Base-by-base conservation (phyloP, 179 eudicot species). In the Silene vulgaris region DNA sequence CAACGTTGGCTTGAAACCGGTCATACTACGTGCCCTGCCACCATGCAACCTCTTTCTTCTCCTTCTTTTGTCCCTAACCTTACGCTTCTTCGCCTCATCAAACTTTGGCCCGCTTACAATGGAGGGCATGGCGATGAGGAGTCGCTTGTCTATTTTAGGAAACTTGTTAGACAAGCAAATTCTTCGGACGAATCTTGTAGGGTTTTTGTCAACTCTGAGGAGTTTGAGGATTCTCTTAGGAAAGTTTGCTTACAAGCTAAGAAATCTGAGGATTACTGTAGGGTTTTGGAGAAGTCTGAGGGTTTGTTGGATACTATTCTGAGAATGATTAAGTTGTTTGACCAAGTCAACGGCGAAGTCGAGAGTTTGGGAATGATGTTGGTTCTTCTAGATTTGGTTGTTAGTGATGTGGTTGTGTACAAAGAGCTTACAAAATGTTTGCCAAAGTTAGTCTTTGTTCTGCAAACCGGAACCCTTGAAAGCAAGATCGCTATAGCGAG, bases 1-100 rank as follows among this genome's bases (percentile, higher is more conserved):
- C 93, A 93, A 62, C 80, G 84, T 0, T 89, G 98, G 98, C 87
- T 93, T 3, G 97, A 93, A 67, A 69, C 80, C 62, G 97, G 98
- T 69, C 85, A 93, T 82, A 88, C 90, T 72, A 91, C 95, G 1
- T 93, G 98, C 66, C 98, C 97, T 3, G 97, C 96, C 66, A 93
- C 97, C 75, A 91, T 89, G 92, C 96, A 89, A 60, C 80, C 86
- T 3, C 92, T 93, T 23, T 84, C 84, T 0, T 79, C 84, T 12
- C 88, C 84, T 54, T 92, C 92, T 29, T 79, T 93, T 48, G 89
- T 91, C 28, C 97, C 97, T 12, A 93, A 93, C 80, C 88, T 86
- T 43, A 93, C 87, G 5, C 97, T 93, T 43, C 96, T 87, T 5
- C 89, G 92, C 17, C 88, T 93, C 57, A 93, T 93, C 73, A 84